Percentiles rank a stretch among this genome's conserved stretches.
Conservation (phyloP, 495 filamentous ascomycete genomes). For the Lophiotrema nucula region DNA sequence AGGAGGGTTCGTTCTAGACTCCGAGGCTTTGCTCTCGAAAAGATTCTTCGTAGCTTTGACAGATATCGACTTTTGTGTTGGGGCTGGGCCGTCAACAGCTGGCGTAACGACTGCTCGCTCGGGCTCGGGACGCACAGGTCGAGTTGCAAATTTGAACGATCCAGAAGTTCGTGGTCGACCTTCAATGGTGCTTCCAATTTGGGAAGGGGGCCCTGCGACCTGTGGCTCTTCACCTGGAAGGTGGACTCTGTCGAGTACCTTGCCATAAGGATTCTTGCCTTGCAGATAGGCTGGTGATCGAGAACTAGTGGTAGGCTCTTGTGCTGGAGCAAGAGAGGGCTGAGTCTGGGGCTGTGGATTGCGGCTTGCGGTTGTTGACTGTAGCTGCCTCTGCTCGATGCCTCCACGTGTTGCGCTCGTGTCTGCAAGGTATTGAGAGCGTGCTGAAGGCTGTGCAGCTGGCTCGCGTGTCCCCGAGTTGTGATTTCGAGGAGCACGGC, state of each 20-base stretch:
- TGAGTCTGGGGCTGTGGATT: too few relatives aligned
- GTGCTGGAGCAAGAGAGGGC: neutral
- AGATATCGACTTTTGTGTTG: slow-evolving; percentile 9
- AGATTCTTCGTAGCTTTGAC: slow-evolving; percentile 21
- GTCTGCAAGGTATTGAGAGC: neutral
- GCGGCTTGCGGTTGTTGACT: too few relatives aligned
- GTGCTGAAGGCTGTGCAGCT: neutral
- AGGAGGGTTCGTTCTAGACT: slow-evolving; percentile 2
- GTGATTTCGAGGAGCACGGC: slow-evolving; percentile 1
- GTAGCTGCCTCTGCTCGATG: neutral
- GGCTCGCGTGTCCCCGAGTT: slow-evolving; percentile 1
- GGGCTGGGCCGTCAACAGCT: neutral
- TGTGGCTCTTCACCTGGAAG: slow-evolving; percentile 1
- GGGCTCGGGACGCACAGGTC: slow-evolving; percentile 6
- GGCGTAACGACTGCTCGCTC: neutral
- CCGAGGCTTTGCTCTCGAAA: slow-evolving; percentile 26
- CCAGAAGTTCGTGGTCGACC: slow-evolving; percentile 22
- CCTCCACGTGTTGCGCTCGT: neutral
- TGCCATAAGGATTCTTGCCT: slow-evolving; percentile 32
- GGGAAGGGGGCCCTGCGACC: slow-evolving; percentile 15
- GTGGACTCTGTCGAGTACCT: slow-evolving; percentile 17
- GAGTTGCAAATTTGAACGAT: slow-evolving; percentile 20
- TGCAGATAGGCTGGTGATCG: slow-evolving; percentile 28
- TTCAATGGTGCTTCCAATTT: slow-evolving; percentile 25
- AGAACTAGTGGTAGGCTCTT: neutral